Evolutionary conservation across 345 rosid species (phyloP).

Genomic region (Rhizophora mangle): DNA sequence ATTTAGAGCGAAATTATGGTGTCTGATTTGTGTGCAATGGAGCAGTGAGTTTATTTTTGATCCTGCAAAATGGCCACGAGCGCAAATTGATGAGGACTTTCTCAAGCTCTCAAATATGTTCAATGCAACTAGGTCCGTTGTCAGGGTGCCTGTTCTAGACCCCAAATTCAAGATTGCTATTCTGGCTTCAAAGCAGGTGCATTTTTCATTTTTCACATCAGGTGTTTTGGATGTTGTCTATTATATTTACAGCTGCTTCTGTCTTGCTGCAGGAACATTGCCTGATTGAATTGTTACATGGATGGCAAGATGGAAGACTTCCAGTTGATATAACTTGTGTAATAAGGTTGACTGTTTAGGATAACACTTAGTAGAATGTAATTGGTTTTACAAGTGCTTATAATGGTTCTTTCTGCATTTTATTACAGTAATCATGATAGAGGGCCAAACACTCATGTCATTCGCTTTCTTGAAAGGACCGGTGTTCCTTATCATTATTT

Average conservation of each 20-base stretch:
- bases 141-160: constrained; percentile 74
- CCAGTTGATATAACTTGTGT: constrained; percentile 87
- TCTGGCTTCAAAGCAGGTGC: constrained; percentile 84
- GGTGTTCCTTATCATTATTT: constrained; percentile 83
- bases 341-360: constrained; percentile 53
- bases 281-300: constrained; percentile 75
- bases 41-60: constrained; percentile 74
- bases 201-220: not conserved
- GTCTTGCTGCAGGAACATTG: constrained; percentile 71
- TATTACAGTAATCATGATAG: constrained; percentile 79
- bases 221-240: not conserved
- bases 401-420: constrained; percentile 12
- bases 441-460: constrained; percentile 79
- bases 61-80: constrained; percentile 72
- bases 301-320: constrained; percentile 89
- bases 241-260: constrained; percentile 2
- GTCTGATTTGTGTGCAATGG: constrained; percentile 9
- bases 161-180: constrained; percentile 86
- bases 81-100: constrained; percentile 71
- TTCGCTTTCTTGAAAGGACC: constrained; percentile 77
- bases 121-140: constrained; percentile 60
- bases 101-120: constrained; percentile 50
- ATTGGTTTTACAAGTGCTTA: constrained; percentile 12
- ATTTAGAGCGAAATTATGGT: too few species aligned
- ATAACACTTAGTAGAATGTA: not conserved